Conservation (phyloP, 768 basidiomycete species). For the Hemileccinum rubropunctum region DNA sequence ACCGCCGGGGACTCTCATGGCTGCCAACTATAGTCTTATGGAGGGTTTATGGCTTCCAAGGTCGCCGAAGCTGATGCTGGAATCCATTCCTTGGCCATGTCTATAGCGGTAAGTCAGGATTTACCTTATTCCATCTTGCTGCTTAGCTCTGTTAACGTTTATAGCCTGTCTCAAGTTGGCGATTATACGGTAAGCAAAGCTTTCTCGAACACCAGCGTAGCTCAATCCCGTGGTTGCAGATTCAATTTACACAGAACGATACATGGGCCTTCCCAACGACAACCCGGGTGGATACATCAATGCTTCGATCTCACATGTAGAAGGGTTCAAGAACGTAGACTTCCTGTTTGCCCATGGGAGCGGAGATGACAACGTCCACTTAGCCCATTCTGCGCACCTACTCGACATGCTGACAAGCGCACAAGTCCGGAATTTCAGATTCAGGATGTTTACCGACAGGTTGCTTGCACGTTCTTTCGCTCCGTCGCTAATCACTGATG, state of each 20-base stretch:
- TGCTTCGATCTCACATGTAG: conserved; percentile 84
- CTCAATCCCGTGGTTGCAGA: conserved; percentile 45
- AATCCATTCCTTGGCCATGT: conserved; percentile 87
- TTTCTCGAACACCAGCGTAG: neutral
- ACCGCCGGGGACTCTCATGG: neutral
- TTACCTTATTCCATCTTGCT: neutral
- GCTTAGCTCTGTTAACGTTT: conserved; percentile 12
- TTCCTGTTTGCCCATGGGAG: conserved; percentile 90
- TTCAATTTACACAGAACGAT: conserved; percentile 96
- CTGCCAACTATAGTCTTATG: conserved; percentile 66
- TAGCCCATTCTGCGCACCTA: conserved; percentile 84
- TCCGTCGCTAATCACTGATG: conserved; percentile 8
- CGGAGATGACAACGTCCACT: conserved; percentile 97
- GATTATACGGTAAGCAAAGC: conserved; percentile 58
- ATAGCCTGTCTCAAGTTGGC: conserved; percentile 88
- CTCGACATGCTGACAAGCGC: conserved; percentile 89
- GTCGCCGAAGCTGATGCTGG: conserved; percentile 88
- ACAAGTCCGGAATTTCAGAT: conserved; percentile 71
- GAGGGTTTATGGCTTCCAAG: conserved; percentile 94
- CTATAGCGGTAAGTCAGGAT: conserved; percentile 68
- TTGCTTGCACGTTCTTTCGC: conserved; percentile 32
- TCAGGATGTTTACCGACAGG: conserved; percentile 98
- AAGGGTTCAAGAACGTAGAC: conserved; percentile 76
- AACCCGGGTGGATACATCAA: conserved; percentile 90
- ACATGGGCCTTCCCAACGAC: conserved; percentile 80